These are phyloP conservation scores for Mortierella hygrophila DNA, from an alignment of 192 early-diverging fungal genomes.

Conservation along the genomic window DNA sequence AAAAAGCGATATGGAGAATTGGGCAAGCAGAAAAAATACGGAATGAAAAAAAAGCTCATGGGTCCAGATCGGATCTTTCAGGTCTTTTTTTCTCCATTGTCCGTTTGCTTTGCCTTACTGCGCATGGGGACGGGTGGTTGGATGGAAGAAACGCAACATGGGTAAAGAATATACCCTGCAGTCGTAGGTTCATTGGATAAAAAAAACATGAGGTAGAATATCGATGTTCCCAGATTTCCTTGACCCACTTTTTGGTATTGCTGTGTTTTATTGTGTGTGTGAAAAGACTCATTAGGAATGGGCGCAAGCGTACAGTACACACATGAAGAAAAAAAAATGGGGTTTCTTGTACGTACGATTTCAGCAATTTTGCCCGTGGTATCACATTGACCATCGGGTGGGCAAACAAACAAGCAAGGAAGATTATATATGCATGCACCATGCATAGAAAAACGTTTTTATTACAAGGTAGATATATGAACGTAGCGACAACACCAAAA, in stretches of 20 bases:
- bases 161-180: background rate
- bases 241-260: background rate
- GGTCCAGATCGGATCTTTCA: background rate
- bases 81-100: background rate
- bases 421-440: background rate
- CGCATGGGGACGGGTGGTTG: no score
- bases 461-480: no score
- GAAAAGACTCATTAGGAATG: background rate
- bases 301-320: background rate
- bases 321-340: conserved; percentile 1
- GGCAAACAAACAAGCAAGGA: no score
- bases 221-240: background rate
- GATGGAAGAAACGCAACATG: background rate
- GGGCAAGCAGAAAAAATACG: background rate
- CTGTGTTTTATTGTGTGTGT: background rate
- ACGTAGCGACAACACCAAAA: no score
- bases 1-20: no score
- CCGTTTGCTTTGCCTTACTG: background rate
- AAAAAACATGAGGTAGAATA: background rate
- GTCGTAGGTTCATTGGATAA: no score
- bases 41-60: no score
- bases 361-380: no score
- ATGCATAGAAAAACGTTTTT: background rate
- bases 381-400: no score
- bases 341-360: no score